phyloP scores from a whole-genome alignment of 2,329 filamentous ascomycete genomes.

The Penicillium sclerotiorum region DNA sequence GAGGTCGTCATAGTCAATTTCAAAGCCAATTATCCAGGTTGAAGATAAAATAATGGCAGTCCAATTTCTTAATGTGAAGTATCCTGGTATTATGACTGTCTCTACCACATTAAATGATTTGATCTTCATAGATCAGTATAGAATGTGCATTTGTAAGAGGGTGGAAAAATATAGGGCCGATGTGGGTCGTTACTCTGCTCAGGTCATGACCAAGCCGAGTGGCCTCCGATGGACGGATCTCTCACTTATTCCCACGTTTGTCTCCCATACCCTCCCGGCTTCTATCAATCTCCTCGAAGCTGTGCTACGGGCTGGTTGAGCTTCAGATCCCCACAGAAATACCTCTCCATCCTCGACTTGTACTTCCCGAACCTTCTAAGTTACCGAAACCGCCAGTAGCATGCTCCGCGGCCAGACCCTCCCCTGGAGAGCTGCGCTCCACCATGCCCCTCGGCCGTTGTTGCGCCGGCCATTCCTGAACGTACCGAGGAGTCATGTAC shows the following conservation, averaged over 20 bases:
- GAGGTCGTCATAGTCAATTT: too few species aligned
- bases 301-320: constrained; percentile 12
- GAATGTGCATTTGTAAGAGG: constrained; percentile 7
- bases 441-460: constrained; percentile 49
- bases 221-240: constrained; percentile 22
- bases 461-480: constrained; percentile 36
- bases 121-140: too few species aligned
- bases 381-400: constrained; percentile 35
- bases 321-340: constrained; percentile 7
- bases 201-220: constrained; percentile 8
- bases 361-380: constrained; percentile 5
- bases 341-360: constrained; percentile 6
- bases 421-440: constrained; percentile 66
- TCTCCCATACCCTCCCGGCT: background rate
- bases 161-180: constrained; percentile 1
- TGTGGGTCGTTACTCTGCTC: constrained; percentile 3
- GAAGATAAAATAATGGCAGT: too few species aligned
- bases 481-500: constrained; percentile 35
- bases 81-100: too few species aligned
- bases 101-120: too few species aligned
- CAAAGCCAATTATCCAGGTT: too few species aligned
- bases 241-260: constrained; percentile 9
- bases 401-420: constrained; percentile 68
- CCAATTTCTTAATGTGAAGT: too few species aligned
- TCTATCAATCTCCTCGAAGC: background rate